Base-by-base conservation (phyloP, 495 filamentous ascomycete species). In the Penicillium simplicissimum region DNA sequence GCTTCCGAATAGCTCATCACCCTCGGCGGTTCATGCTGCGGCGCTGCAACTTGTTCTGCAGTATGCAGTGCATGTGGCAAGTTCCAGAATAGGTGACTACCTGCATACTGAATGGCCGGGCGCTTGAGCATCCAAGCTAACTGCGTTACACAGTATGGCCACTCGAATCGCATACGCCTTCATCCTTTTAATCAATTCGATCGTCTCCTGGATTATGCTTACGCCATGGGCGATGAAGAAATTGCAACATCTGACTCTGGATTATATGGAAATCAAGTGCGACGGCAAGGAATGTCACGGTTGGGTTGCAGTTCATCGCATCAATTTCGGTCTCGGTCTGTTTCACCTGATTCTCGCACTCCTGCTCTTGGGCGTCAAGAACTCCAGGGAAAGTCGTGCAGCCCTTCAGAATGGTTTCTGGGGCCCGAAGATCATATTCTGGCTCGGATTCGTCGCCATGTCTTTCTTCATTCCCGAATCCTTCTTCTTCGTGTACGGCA, bases 221-320 rank as follows among this genome's bases (percentile, higher is more conserved):
- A 98, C 95, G 9, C 92, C 92, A 61, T 98, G 96, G 95, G 95
- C 95, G 15, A 88, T 97, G 73, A 93, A 96, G 68, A 97, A 97
- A 70, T 80, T 98, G 10, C 87, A 97, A 71, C 85, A 94, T 63
- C 75, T 98, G 51, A 94, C 92, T 33, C 81, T 98, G 52, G 92
- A 98, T 76, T 97, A 97, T 71, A 92, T 98, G 77, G 90, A 90
- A 66, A 95, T 98, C 67, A 87, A 84, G 65, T 98, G 95, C 71
- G 87, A 90, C 38, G 92, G 91, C 19, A 93, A 96, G 63, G 84
- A 93, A 67, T 98, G 95, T 75, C 88, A 95, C 69, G 95, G 95
- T 47, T 98, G 93, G 84, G 88, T 96, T 31, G 95, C 95, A 10
- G 96, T 98, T 40, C 93, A 98, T 76, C 85, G 95, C 45, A 96